phyloP scores from a whole-genome alignment of 1,139 yeast genomes.

The Taphrina sp. region DNA sequence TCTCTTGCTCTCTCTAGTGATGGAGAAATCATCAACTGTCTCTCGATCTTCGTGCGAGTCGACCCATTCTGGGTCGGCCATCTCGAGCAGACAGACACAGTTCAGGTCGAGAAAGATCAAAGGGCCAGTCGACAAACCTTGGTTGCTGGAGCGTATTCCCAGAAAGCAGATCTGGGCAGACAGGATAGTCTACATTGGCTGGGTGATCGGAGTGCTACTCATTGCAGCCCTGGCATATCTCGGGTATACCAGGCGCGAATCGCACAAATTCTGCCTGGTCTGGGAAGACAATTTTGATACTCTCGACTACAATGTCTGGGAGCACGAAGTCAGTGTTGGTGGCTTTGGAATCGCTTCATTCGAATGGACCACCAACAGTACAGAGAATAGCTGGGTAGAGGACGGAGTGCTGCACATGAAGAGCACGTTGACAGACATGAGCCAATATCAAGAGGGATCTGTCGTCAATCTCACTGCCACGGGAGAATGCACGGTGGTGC shows the following conservation, averaged over 20 bases:
- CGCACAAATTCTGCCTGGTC: slow-evolving; percentile 32
- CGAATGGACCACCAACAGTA: slow-evolving; percentile 34
- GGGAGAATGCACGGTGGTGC: slow-evolving; percentile 34
- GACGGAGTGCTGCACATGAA: slow-evolving; percentile 34
- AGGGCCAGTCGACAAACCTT: slow-evolving; percentile 23
- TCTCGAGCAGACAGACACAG: neutral
- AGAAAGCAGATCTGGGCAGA: slow-evolving; percentile 3
- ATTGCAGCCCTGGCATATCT: slow-evolving; percentile 33
- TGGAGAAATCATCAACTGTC: no score
- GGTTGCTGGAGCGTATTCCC: slow-evolving; percentile 2
- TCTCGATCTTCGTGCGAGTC: no score
- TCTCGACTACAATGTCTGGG: slow-evolving; percentile 25
- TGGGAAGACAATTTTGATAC: slow-evolving; percentile 30
- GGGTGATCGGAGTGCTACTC: slow-evolving; percentile 27
- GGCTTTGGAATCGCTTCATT: slow-evolving; percentile 36
- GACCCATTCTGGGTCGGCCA: no score
- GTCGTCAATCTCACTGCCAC: slow-evolving; percentile 34
- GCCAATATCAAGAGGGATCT: slow-evolving; percentile 33
- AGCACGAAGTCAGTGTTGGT: slow-evolving; percentile 33
- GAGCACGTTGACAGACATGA: slow-evolving; percentile 35
- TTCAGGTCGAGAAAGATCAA: slow-evolving; percentile 11
- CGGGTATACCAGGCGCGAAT: slow-evolving; percentile 31
- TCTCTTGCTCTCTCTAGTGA: no score
- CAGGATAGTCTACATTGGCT: slow-evolving; percentile 20
- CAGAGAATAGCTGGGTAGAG: slow-evolving; percentile 32